Evolutionary conservation across 176 grass and related monocot genomes (phyloP), one percentile per base, ranked within the genome.

Genomic region (Raddia guianensis): DNA sequence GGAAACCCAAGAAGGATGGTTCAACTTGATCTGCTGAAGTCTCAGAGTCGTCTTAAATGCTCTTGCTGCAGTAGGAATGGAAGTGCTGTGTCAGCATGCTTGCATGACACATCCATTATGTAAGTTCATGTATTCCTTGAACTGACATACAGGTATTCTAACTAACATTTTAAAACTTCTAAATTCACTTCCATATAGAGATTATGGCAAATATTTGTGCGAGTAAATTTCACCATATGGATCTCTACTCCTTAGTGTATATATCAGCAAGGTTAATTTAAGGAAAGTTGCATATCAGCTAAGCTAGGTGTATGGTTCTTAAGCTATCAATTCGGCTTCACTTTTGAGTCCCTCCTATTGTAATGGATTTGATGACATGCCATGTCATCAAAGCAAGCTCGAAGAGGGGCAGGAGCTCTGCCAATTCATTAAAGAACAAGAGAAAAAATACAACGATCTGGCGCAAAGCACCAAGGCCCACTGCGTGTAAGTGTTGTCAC

Each of bases 101-200:
- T 92, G 91, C 91, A 94, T 80, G 95, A 92, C 78, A 90, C 95
- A 49, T 92, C 91, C 60, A 84, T 97, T 77, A 92, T 94, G 94
- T 94, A 81, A 89, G 88, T 77, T 12, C 16, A 72, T 66, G 34
- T 70, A 52, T 64, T 64, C 9, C 15, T 83, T 69, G 43, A 77
- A 47, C 11, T 61, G 72, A 63, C 43, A 63, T 61, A 51, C 40
- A 19, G 12, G 42, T 78, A 60, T 49, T 81, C 46, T 70, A 47
- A 61, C 21, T 49, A 21, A n/a, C 9, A 55, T 73, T 9, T 70
- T 2, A 44, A 18, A 32, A 68, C 7, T 19, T 72, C 20, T 63
- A n/a, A 62, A 53, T 62, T 7, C 54, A 75, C 12, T 40, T 19
- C 9, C 51, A 19, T 68, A 33, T 43, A 37, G n/a, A 34, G 61